Conservation (phyloP, 2,329 filamentous ascomycete genomes). For the Calycina herbarum region DNA sequence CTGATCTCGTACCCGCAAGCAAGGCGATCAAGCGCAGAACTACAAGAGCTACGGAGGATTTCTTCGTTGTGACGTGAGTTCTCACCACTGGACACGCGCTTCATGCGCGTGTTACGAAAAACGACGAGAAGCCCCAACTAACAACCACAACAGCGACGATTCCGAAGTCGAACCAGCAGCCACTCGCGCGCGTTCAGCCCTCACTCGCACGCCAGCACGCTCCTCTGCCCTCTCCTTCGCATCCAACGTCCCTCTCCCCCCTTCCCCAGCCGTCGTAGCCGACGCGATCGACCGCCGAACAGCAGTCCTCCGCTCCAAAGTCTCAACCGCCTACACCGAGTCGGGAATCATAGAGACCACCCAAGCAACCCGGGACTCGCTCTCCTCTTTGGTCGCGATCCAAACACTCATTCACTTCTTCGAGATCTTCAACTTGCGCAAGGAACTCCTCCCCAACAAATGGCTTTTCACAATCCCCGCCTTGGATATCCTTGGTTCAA, state of each 20-base stretch:
- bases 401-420: conserved; percentile 66
- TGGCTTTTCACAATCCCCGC: conserved; percentile 74
- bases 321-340: conserved; percentile 62
- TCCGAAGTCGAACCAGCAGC: conserved; percentile 35
- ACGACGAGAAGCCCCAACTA: background rate
- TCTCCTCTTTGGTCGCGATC: conserved; percentile 72
- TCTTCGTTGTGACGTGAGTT: conserved; percentile 34
- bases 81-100: conserved; percentile 18
- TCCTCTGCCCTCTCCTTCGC: conserved; percentile 39
- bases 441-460: conserved; percentile 68
- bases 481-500: conserved; percentile 53
- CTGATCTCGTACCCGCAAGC: conserved; percentile 40
- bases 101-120: conserved; percentile 23
- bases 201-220: conserved; percentile 35
- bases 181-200: conserved; percentile 33
- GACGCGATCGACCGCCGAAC: conserved; percentile 73
- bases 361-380: conserved; percentile 63
- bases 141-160: conserved; percentile 31
- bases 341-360: conserved; percentile 67
- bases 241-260: conserved; percentile 69
- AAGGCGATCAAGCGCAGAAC: conserved; percentile 49
- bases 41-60: conserved; percentile 45
- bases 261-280: conserved; percentile 77
- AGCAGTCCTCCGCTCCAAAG: conserved; percentile 64
- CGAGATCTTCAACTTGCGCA: conserved; percentile 70